Conservation (phyloP, 106 monocot genomes). For the Phalaenopsis aphrodite region DNA sequence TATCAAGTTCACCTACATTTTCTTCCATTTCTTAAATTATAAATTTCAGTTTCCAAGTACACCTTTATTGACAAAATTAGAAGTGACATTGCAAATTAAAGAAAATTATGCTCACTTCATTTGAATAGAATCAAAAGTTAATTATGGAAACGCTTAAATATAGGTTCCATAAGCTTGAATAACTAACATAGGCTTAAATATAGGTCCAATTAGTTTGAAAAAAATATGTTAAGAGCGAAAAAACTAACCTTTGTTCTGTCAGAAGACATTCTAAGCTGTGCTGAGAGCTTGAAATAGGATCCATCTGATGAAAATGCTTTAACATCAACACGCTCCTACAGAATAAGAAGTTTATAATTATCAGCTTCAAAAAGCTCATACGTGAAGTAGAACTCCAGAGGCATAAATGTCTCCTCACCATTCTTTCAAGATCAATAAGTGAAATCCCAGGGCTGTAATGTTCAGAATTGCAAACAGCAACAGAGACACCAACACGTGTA, state of each 20-base stretch:
- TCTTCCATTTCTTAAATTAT: neutral
- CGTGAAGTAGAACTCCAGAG: neutral
- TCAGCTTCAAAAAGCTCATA: neutral
- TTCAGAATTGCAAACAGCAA: conserved; percentile 57
- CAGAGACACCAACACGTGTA: conserved; percentile 61
- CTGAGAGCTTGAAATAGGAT: conserved; percentile 83
- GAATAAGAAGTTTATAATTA: conserved; percentile 7
- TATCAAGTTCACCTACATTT: neutral
- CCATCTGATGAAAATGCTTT: conserved; percentile 72
- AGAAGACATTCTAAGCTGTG: conserved; percentile 75
- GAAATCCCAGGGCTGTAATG: conserved; percentile 75
- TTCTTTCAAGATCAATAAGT: conserved; percentile 81
- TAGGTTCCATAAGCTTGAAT: neutral
- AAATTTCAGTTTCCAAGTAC: neutral
- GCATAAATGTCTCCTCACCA: conserved; percentile 32
- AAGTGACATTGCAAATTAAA: neutral
- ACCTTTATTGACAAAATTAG: neutral
- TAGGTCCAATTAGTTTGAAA: neutral
- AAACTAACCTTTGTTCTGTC: conserved; percentile 86
- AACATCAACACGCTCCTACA: conserved; percentile 72
- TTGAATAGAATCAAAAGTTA: neutral
- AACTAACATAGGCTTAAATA: neutral
- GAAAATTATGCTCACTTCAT: neutral
- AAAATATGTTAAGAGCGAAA: neutral
- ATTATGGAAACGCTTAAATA: neutral